Percentiles rank a stretch among this genome's conserved stretches.
Evolutionary conservation across 2,329 filamentous ascomycete genomes (phyloP).

Genomic region (Cytospora piceae): DNA sequence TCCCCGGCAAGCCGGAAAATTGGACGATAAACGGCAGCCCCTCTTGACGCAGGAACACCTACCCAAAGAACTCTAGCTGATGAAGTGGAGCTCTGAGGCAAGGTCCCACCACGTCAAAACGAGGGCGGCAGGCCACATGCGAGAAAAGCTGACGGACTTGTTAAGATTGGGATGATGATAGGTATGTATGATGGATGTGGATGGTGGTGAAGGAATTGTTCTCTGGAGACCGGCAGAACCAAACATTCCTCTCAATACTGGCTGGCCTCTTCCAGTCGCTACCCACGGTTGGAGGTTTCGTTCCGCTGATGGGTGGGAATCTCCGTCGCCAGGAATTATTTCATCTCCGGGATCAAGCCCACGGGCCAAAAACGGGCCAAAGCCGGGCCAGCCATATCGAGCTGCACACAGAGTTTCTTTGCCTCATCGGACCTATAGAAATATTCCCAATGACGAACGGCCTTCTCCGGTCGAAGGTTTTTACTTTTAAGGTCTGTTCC

Average conservation of each 20-base stretch:
- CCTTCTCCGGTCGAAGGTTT: neutral
- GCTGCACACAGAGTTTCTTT: neutral
- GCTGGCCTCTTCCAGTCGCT: slow-evolving; percentile 8
- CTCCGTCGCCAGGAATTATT: slow-evolving; percentile 24
- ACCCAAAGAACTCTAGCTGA: slow-evolving; percentile 16
- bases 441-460: neutral
- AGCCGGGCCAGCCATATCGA: neutral
- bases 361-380: slow-evolving; percentile 17
- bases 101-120: neutral
- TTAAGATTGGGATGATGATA: neutral
- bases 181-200: neutral
- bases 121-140: neutral
- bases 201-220: neutral
- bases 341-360: slow-evolving; percentile 28
- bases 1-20: slow-evolving; percentile 13
- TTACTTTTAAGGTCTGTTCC: neutral
- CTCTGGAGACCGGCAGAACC: neutral
- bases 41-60: slow-evolving; percentile 24
- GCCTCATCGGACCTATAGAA: neutral
- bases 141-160: neutral
- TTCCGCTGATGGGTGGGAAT: slow-evolving; percentile 24
- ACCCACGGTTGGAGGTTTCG: slow-evolving; percentile 12
- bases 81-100: neutral
- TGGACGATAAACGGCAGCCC: slow-evolving; percentile 23
- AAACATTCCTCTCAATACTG: slow-evolving; percentile 7